phyloP scores from a whole-genome alignment of 163 green algal species.

The Volvox carteri region DNA sequence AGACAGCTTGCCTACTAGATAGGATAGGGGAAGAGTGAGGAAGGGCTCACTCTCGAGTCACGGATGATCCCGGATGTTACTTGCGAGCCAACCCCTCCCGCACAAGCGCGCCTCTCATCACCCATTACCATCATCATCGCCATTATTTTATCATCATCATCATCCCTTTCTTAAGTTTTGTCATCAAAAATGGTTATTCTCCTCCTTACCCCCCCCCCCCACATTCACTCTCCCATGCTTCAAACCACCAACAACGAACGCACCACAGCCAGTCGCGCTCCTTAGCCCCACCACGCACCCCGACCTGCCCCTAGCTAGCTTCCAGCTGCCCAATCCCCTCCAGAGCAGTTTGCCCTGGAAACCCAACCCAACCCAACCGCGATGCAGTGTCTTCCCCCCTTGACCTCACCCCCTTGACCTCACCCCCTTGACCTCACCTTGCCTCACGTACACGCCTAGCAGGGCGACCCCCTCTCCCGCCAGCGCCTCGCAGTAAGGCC shows the following conservation, averaged over 20 bases:
- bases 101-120: neutral
- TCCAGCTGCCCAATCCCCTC: neutral
- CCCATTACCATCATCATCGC: neutral
- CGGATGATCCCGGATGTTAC: too few relatives aligned
- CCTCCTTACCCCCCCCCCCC: too few relatives aligned
- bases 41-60: too few relatives aligned
- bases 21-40: neutral
- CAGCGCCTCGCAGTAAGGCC: constrained; percentile 14
- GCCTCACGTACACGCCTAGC: constrained; percentile 37
- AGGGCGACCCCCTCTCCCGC: constrained; percentile 17
- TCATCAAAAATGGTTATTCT: too few relatives aligned
- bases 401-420: neutral
- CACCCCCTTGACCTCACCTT: neutral
- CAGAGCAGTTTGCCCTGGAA: neutral
- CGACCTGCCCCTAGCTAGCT: neutral
- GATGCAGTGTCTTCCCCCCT: too few relatives aligned
- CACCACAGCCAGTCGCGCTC: neutral
- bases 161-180: too few relatives aligned
- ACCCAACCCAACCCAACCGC: neutral
- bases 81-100: neutral
- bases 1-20: neutral
- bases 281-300: neutral
- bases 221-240: too few relatives aligned
- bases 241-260: too few relatives aligned
- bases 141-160: neutral